These are phyloP conservation scores for Cladosporium phlei DNA, from an alignment of 2,329 filamentous ascomycete genomes.

Conservation along the genomic window DNA sequence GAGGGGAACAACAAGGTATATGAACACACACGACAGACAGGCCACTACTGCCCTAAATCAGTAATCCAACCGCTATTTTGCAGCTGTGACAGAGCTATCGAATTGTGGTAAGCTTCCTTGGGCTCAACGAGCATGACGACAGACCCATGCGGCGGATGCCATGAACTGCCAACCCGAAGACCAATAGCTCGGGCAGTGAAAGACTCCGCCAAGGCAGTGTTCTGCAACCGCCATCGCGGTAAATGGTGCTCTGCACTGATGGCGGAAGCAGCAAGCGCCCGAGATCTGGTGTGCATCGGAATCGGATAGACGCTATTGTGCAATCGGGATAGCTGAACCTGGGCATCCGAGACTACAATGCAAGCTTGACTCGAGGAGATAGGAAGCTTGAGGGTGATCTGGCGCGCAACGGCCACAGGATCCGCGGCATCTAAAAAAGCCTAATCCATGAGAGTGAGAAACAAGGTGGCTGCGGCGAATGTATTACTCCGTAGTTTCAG, in stretches of 20 bases:
- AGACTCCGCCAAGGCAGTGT: background rate
- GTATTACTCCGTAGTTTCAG: background rate
- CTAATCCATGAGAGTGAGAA: too few relatives aligned
- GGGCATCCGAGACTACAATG: constrained; percentile 3
- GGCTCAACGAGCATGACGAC: constrained; percentile 9
- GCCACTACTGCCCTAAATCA: background rate
- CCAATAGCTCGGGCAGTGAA: constrained; percentile 8
- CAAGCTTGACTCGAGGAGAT: background rate
- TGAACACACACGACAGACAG: constrained; percentile 6
- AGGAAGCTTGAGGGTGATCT: background rate
- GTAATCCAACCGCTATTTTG: background rate
- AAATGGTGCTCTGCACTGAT: too few relatives aligned
- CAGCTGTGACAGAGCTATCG: constrained; percentile 9
- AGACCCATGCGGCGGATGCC: constrained; percentile 6
- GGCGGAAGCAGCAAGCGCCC: background rate
- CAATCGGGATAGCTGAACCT: background rate
- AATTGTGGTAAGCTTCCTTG: background rate
- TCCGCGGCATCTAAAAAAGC: constrained; percentile 1
- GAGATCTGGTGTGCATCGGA: background rate
- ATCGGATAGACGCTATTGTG: background rate
- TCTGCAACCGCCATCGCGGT: too few relatives aligned
- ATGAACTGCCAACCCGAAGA: background rate
- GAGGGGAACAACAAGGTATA: constrained; percentile 8
- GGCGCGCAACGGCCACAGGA: constrained; percentile 1
- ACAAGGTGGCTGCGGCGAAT: too few relatives aligned